Evolutionary conservation across 495 filamentous ascomycete genomes (phyloP).

Genomic region (Neurospora sp.): DNA sequence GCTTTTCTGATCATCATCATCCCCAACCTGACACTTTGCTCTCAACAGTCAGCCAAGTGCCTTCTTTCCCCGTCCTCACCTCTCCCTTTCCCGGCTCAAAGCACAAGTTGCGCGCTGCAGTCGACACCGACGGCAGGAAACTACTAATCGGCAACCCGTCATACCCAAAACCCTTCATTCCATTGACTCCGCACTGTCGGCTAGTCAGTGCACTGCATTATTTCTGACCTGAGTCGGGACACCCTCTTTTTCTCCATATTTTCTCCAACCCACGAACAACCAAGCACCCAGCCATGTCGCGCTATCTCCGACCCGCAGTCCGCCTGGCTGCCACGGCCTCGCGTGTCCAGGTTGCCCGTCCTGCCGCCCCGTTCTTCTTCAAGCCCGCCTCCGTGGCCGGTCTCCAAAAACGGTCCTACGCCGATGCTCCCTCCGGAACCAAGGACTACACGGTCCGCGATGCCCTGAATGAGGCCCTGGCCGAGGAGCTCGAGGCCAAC

Average conservation of each 20-base stretch:
- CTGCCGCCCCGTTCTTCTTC: slow-evolving; percentile 41
- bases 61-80: not conserved
- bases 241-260: slow-evolving; percentile 11
- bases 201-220: not conserved
- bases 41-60: not conserved
- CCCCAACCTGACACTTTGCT: not conserved
- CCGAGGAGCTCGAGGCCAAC: slow-evolving; percentile 92
- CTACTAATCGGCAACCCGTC: not conserved
- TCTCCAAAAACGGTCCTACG: slow-evolving; percentile 42
- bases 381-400: slow-evolving; percentile 28
- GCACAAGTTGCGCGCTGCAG: not conserved
- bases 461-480: slow-evolving; percentile 92
- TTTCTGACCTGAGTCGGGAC: slow-evolving; percentile 4
- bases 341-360: slow-evolving; percentile 36
- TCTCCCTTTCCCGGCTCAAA: not conserved
- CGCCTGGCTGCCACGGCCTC: slow-evolving; percentile 58
- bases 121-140: not conserved
- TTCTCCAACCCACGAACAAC: slow-evolving; percentile 11
- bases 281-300: slow-evolving; percentile 40
- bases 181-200: not conserved
- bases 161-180: slow-evolving; percentile 1
- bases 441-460: slow-evolving; percentile 97
- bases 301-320: slow-evolving; percentile 72
- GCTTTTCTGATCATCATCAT: slow-evolving; percentile 5
- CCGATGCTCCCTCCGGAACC: slow-evolving; percentile 43